Evolutionary conservation across 768 basidiomycete genomes (phyloP).

Genomic region (Tricholoma hemisulphureum): DNA sequence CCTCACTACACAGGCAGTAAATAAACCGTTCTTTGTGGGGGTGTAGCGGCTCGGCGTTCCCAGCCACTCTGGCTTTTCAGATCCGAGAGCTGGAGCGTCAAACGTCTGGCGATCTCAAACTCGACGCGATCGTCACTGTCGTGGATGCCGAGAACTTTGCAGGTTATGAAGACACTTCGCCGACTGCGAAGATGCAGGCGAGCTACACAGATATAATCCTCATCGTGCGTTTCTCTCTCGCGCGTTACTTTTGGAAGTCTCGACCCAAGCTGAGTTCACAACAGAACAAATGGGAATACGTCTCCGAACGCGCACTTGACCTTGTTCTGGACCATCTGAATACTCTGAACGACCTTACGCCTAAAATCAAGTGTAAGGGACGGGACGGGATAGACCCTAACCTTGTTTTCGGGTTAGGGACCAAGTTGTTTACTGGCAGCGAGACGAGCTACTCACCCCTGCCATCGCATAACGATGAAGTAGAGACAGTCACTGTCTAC

Average conservation of each 20-base stretch:
- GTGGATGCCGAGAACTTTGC: constrained; percentile 88
- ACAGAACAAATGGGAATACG: constrained; percentile 89
- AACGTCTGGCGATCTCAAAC: constrained; percentile 68
- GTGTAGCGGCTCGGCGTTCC: constrained; percentile 86
- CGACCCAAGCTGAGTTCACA: not conserved
- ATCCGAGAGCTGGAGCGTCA: constrained; percentile 85
- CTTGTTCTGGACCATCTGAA: constrained; percentile 82
- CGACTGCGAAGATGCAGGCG: constrained; percentile 93
- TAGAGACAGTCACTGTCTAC: constrained; percentile 73
- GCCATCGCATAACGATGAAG: constrained; percentile 71
- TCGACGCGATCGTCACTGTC: constrained; percentile 91
- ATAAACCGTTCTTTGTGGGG: not conserved
- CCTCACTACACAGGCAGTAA: not conserved
- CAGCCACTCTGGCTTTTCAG: constrained; percentile 92
- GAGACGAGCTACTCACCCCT: constrained; percentile 13
- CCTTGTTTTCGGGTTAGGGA: constrained; percentile 86
- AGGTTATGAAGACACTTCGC: constrained; percentile 90
- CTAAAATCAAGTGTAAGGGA: constrained; percentile 71
- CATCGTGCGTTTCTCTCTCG: constrained; percentile 49
- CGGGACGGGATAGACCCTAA: constrained; percentile 69
- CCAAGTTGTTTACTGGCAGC: constrained; percentile 59
- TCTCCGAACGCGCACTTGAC: constrained; percentile 77
- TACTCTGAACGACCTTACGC: constrained; percentile 88
- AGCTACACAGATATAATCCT: constrained; percentile 91
- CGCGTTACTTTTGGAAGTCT: not conserved